Conservation (phyloP, 768 basidiomycete genomes). For the Austroboletus eburneus region DNA sequence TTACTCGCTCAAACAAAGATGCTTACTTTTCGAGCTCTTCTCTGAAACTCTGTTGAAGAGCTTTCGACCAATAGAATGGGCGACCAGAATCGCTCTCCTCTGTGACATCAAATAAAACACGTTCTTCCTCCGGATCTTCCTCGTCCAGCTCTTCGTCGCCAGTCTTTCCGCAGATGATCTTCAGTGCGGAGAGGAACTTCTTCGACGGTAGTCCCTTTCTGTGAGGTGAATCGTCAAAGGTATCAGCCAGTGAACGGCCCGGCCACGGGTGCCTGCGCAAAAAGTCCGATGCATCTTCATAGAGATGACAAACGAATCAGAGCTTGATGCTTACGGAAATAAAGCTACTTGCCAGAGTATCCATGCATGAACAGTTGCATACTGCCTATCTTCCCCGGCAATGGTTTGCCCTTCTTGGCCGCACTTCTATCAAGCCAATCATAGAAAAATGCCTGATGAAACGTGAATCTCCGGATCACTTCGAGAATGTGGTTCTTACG, state of each 20-base stretch:
- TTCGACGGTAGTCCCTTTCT: conserved; percentile 67
- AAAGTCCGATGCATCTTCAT: conserved; percentile 82
- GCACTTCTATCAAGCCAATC: conserved; percentile 85
- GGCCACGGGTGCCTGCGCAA: conserved; percentile 86
- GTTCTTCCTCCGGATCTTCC: conserved; percentile 70
- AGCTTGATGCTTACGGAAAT: background rate
- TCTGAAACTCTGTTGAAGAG: conserved; percentile 75
- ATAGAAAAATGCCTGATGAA: conserved; percentile 77
- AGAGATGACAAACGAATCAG: background rate
- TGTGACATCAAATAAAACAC: conserved; percentile 60
- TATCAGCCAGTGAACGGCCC: conserved; percentile 77
- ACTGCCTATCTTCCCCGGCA: conserved; percentile 87
- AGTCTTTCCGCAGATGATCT: conserved; percentile 81
- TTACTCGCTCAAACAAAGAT: background rate
- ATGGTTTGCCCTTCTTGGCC: conserved; percentile 74
- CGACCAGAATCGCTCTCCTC: conserved; percentile 51
- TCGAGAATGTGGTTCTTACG: conserved; percentile 4
- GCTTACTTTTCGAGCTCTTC: conserved; percentile 85
- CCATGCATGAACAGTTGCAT: conserved; percentile 89
- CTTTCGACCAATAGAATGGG: conserved; percentile 80
- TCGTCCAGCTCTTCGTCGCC: conserved; percentile 74
- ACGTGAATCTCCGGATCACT: conserved; percentile 2
- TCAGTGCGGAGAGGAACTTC: conserved; percentile 61
- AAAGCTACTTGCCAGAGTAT: conserved; percentile 51
- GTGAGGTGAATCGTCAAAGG: conserved; percentile 81